These are phyloP conservation scores for Paecilomyces fulvus DNA, from an alignment of 2,329 filamentous ascomycete species.

Conservation along the genomic window DNA sequence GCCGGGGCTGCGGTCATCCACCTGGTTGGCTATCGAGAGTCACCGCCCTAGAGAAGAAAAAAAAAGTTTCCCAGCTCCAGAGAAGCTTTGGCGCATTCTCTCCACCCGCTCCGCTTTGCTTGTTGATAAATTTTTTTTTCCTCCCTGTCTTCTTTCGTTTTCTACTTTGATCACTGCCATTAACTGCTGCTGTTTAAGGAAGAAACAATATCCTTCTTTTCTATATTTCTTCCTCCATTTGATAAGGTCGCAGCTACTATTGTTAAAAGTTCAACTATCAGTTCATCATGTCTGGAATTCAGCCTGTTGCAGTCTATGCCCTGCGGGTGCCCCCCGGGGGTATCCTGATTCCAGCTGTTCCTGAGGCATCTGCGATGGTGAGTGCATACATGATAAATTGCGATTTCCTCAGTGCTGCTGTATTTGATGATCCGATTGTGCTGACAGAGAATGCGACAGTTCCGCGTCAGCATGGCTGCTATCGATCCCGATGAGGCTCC, in stretches of 20 bases:
- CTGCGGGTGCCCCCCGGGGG: slow-evolving; percentile 82
- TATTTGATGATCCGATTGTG: slow-evolving; percentile 1
- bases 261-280: not conserved
- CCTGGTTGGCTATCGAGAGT: not conserved
- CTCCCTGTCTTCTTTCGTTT: not conserved
- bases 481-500: slow-evolving; percentile 78
- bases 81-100: not conserved
- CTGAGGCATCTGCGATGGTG: slow-evolving; percentile 77
- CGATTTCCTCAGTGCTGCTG: not conserved
- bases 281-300: slow-evolving; percentile 38
- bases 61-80: not conserved
- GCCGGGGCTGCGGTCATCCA: not conserved
- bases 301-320: slow-evolving; percentile 76
- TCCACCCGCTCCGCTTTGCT: not conserved
- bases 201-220: not conserved
- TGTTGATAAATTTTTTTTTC: slow-evolving; percentile 1
- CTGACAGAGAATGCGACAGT: slow-evolving; percentile 44
- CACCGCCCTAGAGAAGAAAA: not conserved
- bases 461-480: slow-evolving; percentile 97
- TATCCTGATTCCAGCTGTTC: slow-evolving; percentile 68
- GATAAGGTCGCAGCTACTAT: not conserved
- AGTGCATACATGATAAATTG: slow-evolving; percentile 31
- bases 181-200: not conserved
- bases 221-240: not conserved
- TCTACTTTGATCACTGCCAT: not conserved